Evolutionary conservation across 2,329 filamentous ascomycete species (phyloP).

Genomic region (Nothophaeocryptopus gaeumannii): DNA sequence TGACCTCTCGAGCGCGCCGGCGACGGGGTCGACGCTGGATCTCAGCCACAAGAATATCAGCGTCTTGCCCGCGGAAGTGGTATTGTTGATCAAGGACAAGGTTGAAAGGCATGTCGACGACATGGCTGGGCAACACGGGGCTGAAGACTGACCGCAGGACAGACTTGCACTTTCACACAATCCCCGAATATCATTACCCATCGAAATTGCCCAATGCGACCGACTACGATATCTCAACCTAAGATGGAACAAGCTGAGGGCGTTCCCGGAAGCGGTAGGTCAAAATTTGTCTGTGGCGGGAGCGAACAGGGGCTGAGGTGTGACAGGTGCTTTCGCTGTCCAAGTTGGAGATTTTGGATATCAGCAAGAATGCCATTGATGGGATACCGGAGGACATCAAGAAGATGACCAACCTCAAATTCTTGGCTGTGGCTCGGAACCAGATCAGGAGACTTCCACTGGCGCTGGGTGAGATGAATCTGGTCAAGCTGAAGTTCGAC

Average conservation of each 20-base stretch:
- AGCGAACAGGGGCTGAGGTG: slow-evolving; percentile 6
- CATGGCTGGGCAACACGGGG: neutral
- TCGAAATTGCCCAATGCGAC: slow-evolving; percentile 70
- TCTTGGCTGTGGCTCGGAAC: slow-evolving; percentile 83
- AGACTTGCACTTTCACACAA: slow-evolving; percentile 82
- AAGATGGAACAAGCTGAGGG: slow-evolving; percentile 68
- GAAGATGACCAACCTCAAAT: slow-evolving; percentile 79
- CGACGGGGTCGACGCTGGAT: slow-evolving; percentile 72
- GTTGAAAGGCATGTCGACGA: slow-evolving; percentile 59
- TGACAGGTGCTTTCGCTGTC: slow-evolving; percentile 77
- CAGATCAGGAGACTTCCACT: slow-evolving; percentile 79
- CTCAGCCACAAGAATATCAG: slow-evolving; percentile 72
- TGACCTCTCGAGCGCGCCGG: slow-evolving; percentile 28
- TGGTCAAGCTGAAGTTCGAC: slow-evolving; percentile 85
- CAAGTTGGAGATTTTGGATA: slow-evolving; percentile 86
- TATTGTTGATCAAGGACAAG: slow-evolving; percentile 71
- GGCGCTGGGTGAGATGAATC: slow-evolving; percentile 84
- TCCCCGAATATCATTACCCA: slow-evolving; percentile 65
- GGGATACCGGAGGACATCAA: slow-evolving; percentile 74
- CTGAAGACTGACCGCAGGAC: slow-evolving; percentile 26
- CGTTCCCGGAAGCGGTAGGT: slow-evolving; percentile 64
- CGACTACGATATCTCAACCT: slow-evolving; percentile 78
- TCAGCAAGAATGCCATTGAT: slow-evolving; percentile 82
- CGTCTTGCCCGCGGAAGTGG: slow-evolving; percentile 68
- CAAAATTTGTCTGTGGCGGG: neutral